Conservation (phyloP, 306 rosid species). For the Prunus campanulata region DNA sequence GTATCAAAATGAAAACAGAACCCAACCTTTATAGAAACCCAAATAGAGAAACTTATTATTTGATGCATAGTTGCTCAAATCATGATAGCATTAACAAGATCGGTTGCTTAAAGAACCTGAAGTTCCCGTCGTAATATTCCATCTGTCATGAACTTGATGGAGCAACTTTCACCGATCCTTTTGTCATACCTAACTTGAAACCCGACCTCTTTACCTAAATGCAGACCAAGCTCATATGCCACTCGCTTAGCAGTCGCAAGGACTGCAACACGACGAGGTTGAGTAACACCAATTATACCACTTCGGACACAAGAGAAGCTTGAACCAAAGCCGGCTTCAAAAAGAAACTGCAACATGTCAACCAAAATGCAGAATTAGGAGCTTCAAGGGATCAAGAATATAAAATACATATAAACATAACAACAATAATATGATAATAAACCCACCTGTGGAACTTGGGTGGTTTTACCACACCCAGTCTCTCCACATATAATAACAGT, state of each 20-base stretch:
- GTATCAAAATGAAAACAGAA: background rate
- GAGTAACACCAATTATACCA: slow-evolving; percentile 87
- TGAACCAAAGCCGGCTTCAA: slow-evolving; percentile 91
- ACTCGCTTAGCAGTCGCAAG: slow-evolving; percentile 93
- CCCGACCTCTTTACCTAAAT: slow-evolving; percentile 78
- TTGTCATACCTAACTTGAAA: slow-evolving; percentile 95
- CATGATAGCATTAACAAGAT: slow-evolving; percentile 4
- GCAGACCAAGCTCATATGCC: slow-evolving; percentile 81
- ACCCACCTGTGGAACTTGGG: slow-evolving; percentile 95
- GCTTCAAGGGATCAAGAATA: slow-evolving; percentile 16
- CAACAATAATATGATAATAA: background rate
- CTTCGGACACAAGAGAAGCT: slow-evolving; percentile 37
- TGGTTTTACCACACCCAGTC: slow-evolving; percentile 98
- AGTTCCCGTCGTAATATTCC: slow-evolving; percentile 92
- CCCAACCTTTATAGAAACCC: background rate
- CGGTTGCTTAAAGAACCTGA: slow-evolving; percentile 47
- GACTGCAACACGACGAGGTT: slow-evolving; percentile 96
- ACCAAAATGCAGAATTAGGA: slow-evolving; percentile 15
- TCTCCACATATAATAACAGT: slow-evolving; percentile 91
- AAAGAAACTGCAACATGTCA: slow-evolving; percentile 56
- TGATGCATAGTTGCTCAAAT: background rate
- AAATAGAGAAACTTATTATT: background rate
- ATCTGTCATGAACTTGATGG: slow-evolving; percentile 96
- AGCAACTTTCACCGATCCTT: slow-evolving; percentile 69
- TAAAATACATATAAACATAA: background rate